Conservation (phyloP, 2,329 filamentous ascomycete species). For the Tolypocladium inflatum region DNA sequence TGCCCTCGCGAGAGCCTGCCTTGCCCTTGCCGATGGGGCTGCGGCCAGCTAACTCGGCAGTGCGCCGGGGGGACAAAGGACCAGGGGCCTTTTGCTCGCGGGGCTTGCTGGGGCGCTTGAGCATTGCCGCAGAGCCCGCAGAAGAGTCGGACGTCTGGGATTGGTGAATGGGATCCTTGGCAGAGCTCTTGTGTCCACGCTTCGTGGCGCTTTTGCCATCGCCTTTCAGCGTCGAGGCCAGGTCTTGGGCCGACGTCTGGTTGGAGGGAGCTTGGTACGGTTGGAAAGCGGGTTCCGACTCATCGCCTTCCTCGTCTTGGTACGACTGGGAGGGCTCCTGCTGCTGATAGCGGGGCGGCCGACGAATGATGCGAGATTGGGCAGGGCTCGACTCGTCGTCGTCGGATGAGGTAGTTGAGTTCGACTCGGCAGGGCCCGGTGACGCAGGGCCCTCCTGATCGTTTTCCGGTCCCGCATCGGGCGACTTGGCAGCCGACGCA, state of each 20-base stretch:
- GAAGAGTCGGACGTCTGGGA: constrained; percentile 58
- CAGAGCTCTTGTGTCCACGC: constrained; percentile 17
- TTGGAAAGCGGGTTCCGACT: constrained; percentile 47
- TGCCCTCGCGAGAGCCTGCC: constrained; percentile 48
- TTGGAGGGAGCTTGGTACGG: constrained; percentile 30
- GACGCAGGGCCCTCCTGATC: constrained; percentile 17
- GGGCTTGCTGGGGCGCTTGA: constrained; percentile 18
- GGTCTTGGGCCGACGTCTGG: constrained; percentile 30
- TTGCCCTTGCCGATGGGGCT: constrained; percentile 42
- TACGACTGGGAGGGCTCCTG: constrained; percentile 26
- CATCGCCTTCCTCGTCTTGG: constrained; percentile 45
- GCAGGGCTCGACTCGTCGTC: constrained; percentile 42
- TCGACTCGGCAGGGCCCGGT: constrained; percentile 26
- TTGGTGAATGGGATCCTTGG: constrained; percentile 28
- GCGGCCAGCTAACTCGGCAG: constrained; percentile 46
- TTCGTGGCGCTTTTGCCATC: constrained; percentile 25
- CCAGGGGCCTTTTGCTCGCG: constrained; percentile 27
- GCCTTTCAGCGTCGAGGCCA: constrained; percentile 43
- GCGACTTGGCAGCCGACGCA: constrained; percentile 12
- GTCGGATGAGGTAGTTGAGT: constrained; percentile 31
- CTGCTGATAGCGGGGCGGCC: constrained; percentile 42
- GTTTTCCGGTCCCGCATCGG: constrained; percentile 9
- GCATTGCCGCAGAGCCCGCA: constrained; percentile 37
- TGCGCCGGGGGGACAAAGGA: constrained; percentile 49
- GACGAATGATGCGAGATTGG: constrained; percentile 50